Evolutionary conservation across 2,329 filamentous ascomycete genomes (phyloP).

Genomic region (Calonectria pseudoturangicola): DNA sequence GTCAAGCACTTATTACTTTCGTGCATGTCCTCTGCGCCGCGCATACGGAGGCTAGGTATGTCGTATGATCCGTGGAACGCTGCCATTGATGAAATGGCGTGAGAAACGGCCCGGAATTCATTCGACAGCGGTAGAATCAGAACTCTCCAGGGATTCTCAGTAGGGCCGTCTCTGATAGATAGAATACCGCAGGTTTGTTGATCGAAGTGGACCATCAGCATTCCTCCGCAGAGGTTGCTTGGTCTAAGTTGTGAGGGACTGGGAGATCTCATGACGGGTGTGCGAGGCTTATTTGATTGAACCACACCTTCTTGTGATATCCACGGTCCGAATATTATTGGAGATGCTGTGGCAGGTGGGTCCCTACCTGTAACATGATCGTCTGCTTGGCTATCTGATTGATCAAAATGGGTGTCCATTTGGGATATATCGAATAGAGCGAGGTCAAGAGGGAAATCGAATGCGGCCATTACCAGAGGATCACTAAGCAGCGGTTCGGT

Average conservation of each 20-base stretch:
- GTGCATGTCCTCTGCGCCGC: neutral
- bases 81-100: neutral
- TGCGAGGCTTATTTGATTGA: neutral
- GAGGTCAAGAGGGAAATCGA: neutral
- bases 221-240: neutral
- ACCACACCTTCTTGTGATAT: neutral
- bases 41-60: neutral
- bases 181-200: conserved; percentile 1
- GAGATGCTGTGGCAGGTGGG: neutral
- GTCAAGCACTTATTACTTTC: neutral
- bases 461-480: neutral
- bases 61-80: neutral
- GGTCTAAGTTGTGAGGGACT: neutral
- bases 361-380: neutral
- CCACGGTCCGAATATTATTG: neutral
- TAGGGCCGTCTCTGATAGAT: neutral
- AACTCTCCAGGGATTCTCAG: neutral
- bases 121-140: neutral
- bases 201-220: neutral
- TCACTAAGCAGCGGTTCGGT: neutral
- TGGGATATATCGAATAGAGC: neutral
- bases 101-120: neutral
- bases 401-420: neutral
- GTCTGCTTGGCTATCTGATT: neutral
- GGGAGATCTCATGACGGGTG: neutral